Evolutionary conservation across 495 filamentous ascomycete genomes (phyloP).

Genomic region (Cercophora scortea): DNA sequence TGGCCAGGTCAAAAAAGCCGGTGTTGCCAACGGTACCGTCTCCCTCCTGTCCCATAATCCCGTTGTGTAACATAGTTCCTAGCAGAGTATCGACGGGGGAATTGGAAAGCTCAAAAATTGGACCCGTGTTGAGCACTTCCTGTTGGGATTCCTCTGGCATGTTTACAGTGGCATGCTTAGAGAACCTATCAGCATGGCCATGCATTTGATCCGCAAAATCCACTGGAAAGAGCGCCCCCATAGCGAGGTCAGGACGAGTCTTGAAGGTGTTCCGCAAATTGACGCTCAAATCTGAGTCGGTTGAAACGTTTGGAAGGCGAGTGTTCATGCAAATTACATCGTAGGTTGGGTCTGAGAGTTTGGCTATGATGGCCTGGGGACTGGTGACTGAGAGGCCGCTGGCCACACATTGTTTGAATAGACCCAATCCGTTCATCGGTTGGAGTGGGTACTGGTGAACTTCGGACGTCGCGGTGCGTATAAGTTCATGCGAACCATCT

Average conservation of each 20-base stretch:
- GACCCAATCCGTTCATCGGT: slow-evolving; percentile 16
- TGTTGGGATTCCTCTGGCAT: neutral
- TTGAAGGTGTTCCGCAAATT: neutral
- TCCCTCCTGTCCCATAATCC: neutral
- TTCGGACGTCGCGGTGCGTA: slow-evolving; percentile 3
- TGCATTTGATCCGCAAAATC: neutral
- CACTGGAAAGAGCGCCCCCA: neutral
- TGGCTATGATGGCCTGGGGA: slow-evolving; percentile 11
- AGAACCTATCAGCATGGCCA: neutral
- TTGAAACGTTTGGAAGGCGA: neutral
- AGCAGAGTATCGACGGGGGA: neutral
- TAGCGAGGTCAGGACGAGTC: neutral
- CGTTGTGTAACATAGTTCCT: neutral
- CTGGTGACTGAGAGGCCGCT: slow-evolving; percentile 15
- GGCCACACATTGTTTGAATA: slow-evolving; percentile 15
- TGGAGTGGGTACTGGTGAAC: slow-evolving; percentile 5
- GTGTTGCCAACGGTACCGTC: neutral
- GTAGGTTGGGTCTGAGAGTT: slow-evolving; percentile 12
- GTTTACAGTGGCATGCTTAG: neutral
- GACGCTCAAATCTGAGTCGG: neutral
- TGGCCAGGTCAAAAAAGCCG: neutral
- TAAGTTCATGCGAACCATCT: slow-evolving; percentile 11
- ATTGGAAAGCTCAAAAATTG: neutral
- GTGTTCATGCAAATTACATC: slow-evolving; percentile 21
- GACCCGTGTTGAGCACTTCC: neutral